Base-by-base conservation (phyloP, 2,329 filamentous ascomycete species). In the Knoxdaviesia proteae region DNA sequence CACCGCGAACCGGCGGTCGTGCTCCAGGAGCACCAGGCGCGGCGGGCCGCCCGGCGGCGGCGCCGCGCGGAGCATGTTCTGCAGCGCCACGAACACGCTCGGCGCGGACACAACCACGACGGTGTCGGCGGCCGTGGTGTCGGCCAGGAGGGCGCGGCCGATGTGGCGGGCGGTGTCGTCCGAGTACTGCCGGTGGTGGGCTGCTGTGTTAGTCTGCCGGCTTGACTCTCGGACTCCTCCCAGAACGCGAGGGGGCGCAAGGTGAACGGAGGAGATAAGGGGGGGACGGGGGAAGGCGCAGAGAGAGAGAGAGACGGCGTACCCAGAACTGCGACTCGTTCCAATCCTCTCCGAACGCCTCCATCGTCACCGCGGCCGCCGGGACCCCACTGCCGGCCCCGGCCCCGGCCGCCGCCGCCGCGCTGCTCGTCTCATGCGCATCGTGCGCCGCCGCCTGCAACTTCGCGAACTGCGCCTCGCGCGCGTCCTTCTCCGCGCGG, bases 311-410 rank as follows among this genome's bases (percentile, higher is more conserved):
- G 41, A 36, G 8, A 34, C 33, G 11, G 54, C 65, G 36, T 63
- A 82, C 77, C 82, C 83, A 90, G 53, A 90, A 90, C 58, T 88
- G 82, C 47, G 73, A 80, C 52, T 79, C 71, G 53, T 87, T 83
- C 83, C 83, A 90, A 57, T 88, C 78, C 58, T 88, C 83, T 1
- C 67, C 65, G 52, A 88, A 90, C 1, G 69, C 63, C 32, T 80
- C 73, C 71, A 88, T 88, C 33, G 48, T 44, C n/a, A 5, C 9
- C 5, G 11, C 40, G 11, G 11, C 38, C 32, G 10, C 10, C 34
- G n/a, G 8, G 8, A 8, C 8, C 33, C 49, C 39, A n/a, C 34
- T 33, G 38, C 39, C 33, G 48, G 49, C 34, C 49, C 42, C 11
- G 46, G 33, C 47, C 5, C n/a, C n/a, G 6, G 35, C 39, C 5